phyloP scores from a whole-genome alignment of 2,329 filamentous ascomycete genomes.

The Alternaria brassicae region DNA sequence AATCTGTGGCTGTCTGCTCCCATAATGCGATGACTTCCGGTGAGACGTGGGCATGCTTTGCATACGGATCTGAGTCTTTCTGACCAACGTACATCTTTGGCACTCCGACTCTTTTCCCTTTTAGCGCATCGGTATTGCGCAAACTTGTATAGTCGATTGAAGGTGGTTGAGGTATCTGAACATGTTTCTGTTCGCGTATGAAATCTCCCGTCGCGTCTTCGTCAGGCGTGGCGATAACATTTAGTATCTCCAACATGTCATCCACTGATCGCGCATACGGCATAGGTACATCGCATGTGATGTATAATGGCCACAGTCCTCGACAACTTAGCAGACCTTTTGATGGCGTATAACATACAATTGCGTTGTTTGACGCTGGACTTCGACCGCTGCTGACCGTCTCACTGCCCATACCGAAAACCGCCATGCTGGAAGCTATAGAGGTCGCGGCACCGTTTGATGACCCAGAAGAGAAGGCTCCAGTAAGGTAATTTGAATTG shows the following conservation, averaged over 20 bases:
- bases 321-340: constrained; percentile 60
- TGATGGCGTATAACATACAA: constrained; percentile 65
- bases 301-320: constrained; percentile 64
- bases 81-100: constrained; percentile 61
- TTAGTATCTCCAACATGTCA: constrained; percentile 60
- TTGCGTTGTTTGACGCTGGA: constrained; percentile 64
- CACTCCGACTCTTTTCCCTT: constrained; percentile 58
- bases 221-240: constrained; percentile 58
- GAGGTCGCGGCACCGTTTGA: constrained; percentile 64
- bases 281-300: constrained; percentile 63
- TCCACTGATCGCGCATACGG: constrained; percentile 60
- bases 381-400: constrained; percentile 64
- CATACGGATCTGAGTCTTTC: constrained; percentile 38
- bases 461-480: constrained; percentile 64
- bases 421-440: constrained; percentile 59
- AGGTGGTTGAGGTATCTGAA: constrained; percentile 51
- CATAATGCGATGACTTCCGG: constrained; percentile 49
- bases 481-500: constrained; percentile 61
- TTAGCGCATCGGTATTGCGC: constrained; percentile 41
- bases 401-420: constrained; percentile 63
- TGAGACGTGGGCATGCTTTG: constrained; percentile 47
- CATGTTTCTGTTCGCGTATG: constrained; percentile 60
- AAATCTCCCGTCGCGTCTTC: constrained; percentile 57
- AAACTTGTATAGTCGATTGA: constrained; percentile 50
- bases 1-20: constrained; percentile 44